Percentiles rank a stretch among this genome's conserved stretches.
Evolutionary conservation across 306 rosid species (phyloP).

Genomic region (Benincasa hispida): DNA sequence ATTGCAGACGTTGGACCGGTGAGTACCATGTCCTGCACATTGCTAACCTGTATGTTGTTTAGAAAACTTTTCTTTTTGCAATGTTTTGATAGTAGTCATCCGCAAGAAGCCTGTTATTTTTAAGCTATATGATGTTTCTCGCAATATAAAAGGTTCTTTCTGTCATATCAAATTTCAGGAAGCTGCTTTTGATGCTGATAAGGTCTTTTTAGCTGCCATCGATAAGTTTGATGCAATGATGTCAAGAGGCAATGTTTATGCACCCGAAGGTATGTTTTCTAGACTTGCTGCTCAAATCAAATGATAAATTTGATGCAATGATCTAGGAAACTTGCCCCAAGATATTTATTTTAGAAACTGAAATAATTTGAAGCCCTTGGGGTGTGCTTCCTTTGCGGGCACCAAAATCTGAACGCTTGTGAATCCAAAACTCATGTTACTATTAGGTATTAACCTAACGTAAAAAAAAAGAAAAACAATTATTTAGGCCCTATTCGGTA

Average conservation of each 20-base stretch:
- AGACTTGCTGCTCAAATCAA: not conserved
- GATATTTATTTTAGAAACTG: not conserved
- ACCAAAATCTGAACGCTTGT: not conserved
- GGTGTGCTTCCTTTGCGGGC: not conserved
- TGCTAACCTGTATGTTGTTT: not conserved
- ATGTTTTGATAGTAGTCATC: not conserved
- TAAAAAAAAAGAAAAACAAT: not conserved
- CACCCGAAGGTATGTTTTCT: slow-evolving; percentile 59
- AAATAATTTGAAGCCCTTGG: not conserved
- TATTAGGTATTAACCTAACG: not conserved
- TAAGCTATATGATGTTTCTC: slow-evolving; percentile 1
- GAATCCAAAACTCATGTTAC: not conserved
- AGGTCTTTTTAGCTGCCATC: slow-evolving; percentile 89
- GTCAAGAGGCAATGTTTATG: slow-evolving; percentile 71
- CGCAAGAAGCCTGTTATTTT: not conserved
- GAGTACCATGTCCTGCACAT: slow-evolving; percentile 19
- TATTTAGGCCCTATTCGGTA: not conserved
- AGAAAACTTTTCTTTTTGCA: not conserved
- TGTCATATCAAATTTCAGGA: slow-evolving; percentile 37
- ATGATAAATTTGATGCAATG: too few relatives aligned
- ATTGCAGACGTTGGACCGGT: slow-evolving; percentile 92
- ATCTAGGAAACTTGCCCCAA: not conserved
- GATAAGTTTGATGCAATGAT: slow-evolving; percentile 92
- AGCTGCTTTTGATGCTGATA: slow-evolving; percentile 85
- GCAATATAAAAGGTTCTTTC: not conserved